Evolutionary conservation across 176 grass and related monocot genomes (phyloP).

Genomic region (Canna indica): DNA sequence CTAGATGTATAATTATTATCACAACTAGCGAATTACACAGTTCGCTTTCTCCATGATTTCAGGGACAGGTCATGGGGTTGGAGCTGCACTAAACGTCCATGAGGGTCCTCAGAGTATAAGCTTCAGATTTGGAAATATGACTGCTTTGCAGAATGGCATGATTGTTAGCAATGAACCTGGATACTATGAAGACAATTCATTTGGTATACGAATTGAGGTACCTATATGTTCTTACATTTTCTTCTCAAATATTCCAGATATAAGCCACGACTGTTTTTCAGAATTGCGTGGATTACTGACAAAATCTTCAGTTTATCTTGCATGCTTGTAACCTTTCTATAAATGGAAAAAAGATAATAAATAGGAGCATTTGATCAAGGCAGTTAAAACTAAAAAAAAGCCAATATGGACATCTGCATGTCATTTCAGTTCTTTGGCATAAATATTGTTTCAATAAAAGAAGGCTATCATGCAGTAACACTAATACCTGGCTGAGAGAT

Average conservation of each 20-base stretch:
- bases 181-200: slow-evolving; percentile 89
- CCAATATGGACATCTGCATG: neutral
- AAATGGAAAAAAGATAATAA: neutral
- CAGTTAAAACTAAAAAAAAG: too few species aligned
- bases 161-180: slow-evolving; percentile 98
- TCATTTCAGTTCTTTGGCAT: neutral
- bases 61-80: slow-evolving; percentile 98
- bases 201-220: slow-evolving; percentile 98
- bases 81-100: slow-evolving; percentile 92
- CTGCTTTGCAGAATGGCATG: slow-evolving; percentile 84
- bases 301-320: neutral
- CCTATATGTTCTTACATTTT: slow-evolving; percentile 5
- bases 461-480: neutral
- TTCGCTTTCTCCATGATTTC: slow-evolving; percentile 28
- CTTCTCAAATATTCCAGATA: neutral
- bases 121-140: slow-evolving; percentile 84
- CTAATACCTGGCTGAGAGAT: neutral
- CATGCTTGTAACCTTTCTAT: neutral
- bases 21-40: slow-evolving; percentile 7
- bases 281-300: too few species aligned
- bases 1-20: neutral
- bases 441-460: neutral
- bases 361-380: neutral
- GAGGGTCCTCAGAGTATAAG: slow-evolving; percentile 97
- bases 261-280: neutral